Conservation (phyloP, 176 grass and related monocot genomes). For the Saccharum spontaneum region DNA sequence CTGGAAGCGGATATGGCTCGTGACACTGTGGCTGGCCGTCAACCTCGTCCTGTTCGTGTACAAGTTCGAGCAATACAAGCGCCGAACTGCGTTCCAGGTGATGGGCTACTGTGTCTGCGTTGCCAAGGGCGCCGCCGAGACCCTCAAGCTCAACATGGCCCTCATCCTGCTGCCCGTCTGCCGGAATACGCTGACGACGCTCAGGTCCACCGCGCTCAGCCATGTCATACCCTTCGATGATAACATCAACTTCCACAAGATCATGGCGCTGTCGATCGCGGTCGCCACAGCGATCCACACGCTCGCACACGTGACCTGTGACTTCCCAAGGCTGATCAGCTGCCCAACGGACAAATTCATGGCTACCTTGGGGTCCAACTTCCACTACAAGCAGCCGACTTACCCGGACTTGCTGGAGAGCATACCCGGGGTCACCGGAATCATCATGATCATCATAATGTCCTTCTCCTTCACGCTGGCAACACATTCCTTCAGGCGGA, state of each 20-base stretch:
- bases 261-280: constrained; percentile 63
- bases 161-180: constrained; percentile 94
- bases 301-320: constrained; percentile 77
- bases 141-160: constrained; percentile 95
- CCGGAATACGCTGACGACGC: constrained; percentile 87
- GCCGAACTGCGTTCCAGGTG: constrained; percentile 70
- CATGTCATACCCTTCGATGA: constrained; percentile 86
- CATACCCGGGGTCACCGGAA: constrained; percentile 77
- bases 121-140: constrained; percentile 93
- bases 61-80: constrained; percentile 94
- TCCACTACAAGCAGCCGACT: constrained; percentile 76
- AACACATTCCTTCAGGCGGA: constrained; percentile 80
- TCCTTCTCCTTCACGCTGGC: constrained; percentile 96
- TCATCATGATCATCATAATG: constrained; percentile 97
- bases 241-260: constrained; percentile 99
- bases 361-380: constrained; percentile 57
- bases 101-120: constrained; percentile 95
- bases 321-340: constrained; percentile 80
- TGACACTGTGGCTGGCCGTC: constrained; percentile 64
- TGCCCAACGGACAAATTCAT: constrained; percentile 70
- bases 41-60: constrained; percentile 64
- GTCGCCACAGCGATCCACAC: constrained; percentile 70
- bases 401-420: constrained; percentile 66
- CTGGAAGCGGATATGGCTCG: constrained; percentile 92
- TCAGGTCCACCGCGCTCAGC: constrained; percentile 68